Evolutionary conservation across 2,329 filamentous ascomycete species (phyloP).

Genomic region (Trichophyton simii): DNA sequence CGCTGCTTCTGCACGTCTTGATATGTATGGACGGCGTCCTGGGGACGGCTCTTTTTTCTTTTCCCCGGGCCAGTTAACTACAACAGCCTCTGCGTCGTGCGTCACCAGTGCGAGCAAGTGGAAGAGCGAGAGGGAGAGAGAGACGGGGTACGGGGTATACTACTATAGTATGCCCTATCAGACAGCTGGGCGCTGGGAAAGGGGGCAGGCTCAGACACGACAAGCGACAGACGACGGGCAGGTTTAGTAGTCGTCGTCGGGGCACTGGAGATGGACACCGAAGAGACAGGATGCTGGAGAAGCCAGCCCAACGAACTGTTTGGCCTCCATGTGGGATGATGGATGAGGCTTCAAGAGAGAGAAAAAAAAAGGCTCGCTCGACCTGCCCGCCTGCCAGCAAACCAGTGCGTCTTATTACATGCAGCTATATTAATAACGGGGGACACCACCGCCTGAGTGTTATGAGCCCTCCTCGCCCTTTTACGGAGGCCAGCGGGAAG

Average conservation of each 20-base stretch:
- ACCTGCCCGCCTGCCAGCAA: neutral
- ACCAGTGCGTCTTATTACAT: conserved; percentile 1
- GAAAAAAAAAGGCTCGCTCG: neutral
- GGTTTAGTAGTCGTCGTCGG: neutral
- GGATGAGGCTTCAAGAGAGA: neutral
- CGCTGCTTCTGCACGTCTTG: neutral
- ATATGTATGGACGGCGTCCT: neutral
- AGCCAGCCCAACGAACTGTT: conserved; percentile 2
- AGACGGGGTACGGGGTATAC: neutral
- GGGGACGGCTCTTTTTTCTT: neutral
- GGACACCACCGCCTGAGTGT: neutral
- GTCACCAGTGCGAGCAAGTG: neutral
- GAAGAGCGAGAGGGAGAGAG: neutral
- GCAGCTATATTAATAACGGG: conserved; percentile 2
- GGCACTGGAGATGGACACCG: neutral
- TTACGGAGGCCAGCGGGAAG: neutral
- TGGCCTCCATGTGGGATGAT: conserved; percentile 2
- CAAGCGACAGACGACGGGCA: neutral
- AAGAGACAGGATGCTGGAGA: neutral
- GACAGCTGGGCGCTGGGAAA: too few relatives aligned
- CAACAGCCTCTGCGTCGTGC: neutral
- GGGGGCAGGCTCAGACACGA: neutral
- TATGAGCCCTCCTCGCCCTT: neutral
- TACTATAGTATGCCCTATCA: too few relatives aligned
- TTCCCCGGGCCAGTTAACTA: neutral